Percentiles rank a stretch among this genome's conserved stretches.
Evolutionary conservation across 768 basidiomycete species (phyloP).

Genomic region (Serendipita sp.): DNA sequence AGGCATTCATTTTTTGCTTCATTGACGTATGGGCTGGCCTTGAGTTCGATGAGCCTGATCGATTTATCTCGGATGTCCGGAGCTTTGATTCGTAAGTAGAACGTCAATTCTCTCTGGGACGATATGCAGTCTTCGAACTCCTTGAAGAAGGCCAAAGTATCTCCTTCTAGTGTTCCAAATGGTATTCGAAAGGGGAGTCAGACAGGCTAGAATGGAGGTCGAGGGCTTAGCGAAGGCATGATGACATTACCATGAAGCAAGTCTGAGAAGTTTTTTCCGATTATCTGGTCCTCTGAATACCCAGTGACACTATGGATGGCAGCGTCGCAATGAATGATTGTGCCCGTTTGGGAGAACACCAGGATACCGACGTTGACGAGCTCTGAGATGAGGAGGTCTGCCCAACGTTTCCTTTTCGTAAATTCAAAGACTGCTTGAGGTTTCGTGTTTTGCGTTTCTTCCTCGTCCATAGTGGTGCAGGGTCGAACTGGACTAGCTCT

Average conservation of each 20-base stretch:
- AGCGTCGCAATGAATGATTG: slow-evolving; percentile 52
- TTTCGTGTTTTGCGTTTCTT: neutral
- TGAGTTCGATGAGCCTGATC: neutral
- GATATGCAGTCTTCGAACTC: slow-evolving; percentile 36
- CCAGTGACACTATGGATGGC: slow-evolving; percentile 58
- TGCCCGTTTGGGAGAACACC: slow-evolving; percentile 45
- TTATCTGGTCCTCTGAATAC: slow-evolving; percentile 56
- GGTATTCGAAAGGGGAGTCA: neutral
- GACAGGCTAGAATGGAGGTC: neutral
- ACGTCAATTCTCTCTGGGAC: slow-evolving; percentile 30
- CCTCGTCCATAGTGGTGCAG: slow-evolving; percentile 1
- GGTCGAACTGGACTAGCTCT: neutral
- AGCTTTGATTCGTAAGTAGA: neutral
- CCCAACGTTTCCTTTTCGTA: slow-evolving; percentile 77
- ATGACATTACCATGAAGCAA: slow-evolving; percentile 42
- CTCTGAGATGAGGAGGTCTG: slow-evolving; percentile 61
- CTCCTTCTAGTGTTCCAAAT: slow-evolving; percentile 29
- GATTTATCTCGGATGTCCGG: neutral
- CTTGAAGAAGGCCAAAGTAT: slow-evolving; percentile 29
- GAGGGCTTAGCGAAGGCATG: neutral
- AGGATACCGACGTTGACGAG: slow-evolving; percentile 58
- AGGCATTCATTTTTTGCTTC: neutral
- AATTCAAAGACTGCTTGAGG: slow-evolving; percentile 44
- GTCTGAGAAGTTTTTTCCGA: slow-evolving; percentile 50
- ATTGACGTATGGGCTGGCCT: neutral